Evolutionary conservation across 768 basidiomycete genomes (phyloP), one percentile per base, ranked within the genome.

Genomic region (Calvatia gigantea): DNA sequence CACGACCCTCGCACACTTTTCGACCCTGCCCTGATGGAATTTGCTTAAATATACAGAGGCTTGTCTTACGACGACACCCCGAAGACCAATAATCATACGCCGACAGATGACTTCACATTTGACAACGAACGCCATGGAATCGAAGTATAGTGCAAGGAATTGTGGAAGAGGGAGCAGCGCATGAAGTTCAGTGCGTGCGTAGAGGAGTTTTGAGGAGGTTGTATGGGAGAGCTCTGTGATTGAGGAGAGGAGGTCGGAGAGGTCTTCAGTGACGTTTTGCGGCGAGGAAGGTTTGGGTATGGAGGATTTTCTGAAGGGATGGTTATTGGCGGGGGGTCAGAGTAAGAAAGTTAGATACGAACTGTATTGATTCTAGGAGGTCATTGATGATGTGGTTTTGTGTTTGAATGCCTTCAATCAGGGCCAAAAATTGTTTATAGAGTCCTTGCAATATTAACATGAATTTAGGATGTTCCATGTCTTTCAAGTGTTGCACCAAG

Each of bases 71-170:
- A 94, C 81, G 2, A 84, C 89, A 4, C 94, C 95, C 56, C 97
- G 76, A 29, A 98, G 74, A 5, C 92, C 89, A 54, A 98, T 91
- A 56, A 98, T 94, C 93, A 98, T 98, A 61, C 87, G 77, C 51
- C 85, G 79, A 60, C 89, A 91, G 27, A 97, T 75, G 27, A 86
- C 82, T 67, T 99, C 96, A 64, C 91, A 93, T 60, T 78, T 79
- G 23, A 97, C 80, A 7, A 98, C 93, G 62, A 98, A 98, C 23
- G 78, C 71, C 96, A 96, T 98, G 1, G 89, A 86, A 61, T 83
- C 79, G 52, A 87, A 86, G 76, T 95, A 96, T 55, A 98, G 76
- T 9, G 75, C 78, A 31, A 91, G 73, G 72, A 98, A 98, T 42
- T 86, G 83, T 3, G 77, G 71, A 31, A 98, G 71, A 21, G 83